Conservation (phyloP, 2,329 filamentous ascomycete genomes). For the Uncinocarpus reesii region DNA sequence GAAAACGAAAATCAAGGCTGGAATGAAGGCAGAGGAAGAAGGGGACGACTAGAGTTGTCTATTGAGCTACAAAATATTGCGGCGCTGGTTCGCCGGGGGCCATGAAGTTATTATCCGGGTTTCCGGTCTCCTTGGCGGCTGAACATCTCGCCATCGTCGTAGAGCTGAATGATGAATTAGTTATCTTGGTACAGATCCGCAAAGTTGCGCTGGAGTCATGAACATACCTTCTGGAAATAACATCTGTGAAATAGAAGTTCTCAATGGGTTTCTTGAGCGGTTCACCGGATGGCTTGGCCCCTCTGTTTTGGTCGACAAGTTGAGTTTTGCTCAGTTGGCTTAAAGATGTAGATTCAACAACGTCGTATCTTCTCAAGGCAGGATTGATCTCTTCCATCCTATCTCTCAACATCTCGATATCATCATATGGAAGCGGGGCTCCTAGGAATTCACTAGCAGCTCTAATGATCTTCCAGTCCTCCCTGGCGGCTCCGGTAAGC, state of each 20-base stretch:
- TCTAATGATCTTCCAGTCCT: conserved; percentile 98
- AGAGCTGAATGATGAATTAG: conserved; percentile 48
- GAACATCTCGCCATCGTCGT: conserved; percentile 98
- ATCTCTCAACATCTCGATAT: conserved; percentile 77
- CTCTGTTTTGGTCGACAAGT: conserved; percentile 93
- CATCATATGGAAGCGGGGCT: conserved; percentile 79
- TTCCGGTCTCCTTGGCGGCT: conserved; percentile 74
- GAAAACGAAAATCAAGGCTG: conserved; percentile 12
- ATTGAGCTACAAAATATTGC: conserved; percentile 11
- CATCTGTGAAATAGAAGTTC: conserved; percentile 97
- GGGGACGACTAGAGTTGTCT: conserved; percentile 6
- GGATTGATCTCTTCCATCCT: conserved; percentile 94
- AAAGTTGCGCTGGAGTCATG: conserved; percentile 13
- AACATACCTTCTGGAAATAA: conserved; percentile 83
- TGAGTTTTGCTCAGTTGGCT: conserved; percentile 78
- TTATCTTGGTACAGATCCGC: conserved; percentile 10
- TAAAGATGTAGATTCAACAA: conserved; percentile 72
- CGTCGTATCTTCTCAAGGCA: conserved; percentile 76
- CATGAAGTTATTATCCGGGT: conserved; percentile 70
- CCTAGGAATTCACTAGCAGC: conserved; percentile 86
- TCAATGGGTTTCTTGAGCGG: conserved; percentile 78
- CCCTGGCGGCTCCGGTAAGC: conserved; percentile 76
- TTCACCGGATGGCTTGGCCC: conserved; percentile 57
- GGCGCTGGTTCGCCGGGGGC: conserved; percentile 48
- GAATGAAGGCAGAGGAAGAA: conserved; percentile 10